Conservation (phyloP, 805 yeast species). For the Candida peoriensis region DNA sequence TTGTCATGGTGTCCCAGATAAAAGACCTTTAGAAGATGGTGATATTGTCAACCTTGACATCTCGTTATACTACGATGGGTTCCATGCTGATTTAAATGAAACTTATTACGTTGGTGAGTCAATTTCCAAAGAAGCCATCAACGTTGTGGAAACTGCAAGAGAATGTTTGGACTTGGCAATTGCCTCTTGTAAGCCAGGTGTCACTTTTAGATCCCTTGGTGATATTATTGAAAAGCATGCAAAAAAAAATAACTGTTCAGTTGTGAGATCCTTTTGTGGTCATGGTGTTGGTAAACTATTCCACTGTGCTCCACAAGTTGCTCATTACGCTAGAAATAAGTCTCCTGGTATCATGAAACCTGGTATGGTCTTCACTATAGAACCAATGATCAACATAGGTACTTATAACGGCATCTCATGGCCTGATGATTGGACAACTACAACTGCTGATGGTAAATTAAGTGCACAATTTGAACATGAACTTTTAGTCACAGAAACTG, state of each 20-base stretch:
- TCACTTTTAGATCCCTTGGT: constrained; percentile 82
- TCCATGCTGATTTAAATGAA: constrained; percentile 93
- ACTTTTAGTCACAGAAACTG: constrained; percentile 85
- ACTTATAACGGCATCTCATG: constrained; percentile 74
- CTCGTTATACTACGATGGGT: constrained; percentile 77
- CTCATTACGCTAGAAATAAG: constrained; percentile 92
- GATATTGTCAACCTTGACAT: constrained; percentile 92
- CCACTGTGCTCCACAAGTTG: constrained; percentile 90
- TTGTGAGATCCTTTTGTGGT: constrained; percentile 87
- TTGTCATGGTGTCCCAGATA: constrained; percentile 97
- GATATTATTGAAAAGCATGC: constrained; percentile 87
- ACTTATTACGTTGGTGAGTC: constrained; percentile 96
- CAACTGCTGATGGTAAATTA: constrained; percentile 81
- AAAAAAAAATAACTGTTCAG: constrained; percentile 68
- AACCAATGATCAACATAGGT: constrained; percentile 94
- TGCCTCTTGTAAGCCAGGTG: constrained; percentile 83
- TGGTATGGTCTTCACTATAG: constrained; percentile 95
- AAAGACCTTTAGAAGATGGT: constrained; percentile 82
- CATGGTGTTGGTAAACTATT: constrained; percentile 86
- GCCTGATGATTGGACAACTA: constrained; percentile 98
- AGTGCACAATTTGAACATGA: constrained; percentile 97
- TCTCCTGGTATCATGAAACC: constrained; percentile 92
- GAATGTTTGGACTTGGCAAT: constrained; percentile 85
- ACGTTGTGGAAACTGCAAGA: constrained; percentile 87
- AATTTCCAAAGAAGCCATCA: constrained; percentile 74